Base-by-base conservation (phyloP, 225 moss, liverwort and hornwort species). In the Neckera pumila region DNA sequence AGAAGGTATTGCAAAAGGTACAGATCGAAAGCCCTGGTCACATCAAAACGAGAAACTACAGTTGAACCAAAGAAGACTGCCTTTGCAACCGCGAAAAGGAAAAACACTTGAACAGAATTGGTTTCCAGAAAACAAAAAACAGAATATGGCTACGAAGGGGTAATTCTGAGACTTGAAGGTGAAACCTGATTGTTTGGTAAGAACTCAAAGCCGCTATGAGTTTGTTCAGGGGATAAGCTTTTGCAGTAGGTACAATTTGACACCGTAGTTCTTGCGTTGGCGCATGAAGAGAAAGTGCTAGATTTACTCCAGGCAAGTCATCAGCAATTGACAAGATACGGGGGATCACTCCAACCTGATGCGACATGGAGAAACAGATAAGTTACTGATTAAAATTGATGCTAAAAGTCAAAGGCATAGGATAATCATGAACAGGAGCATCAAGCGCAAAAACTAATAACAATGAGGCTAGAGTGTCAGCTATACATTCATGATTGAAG, bases 221-320 rank as follows among this genome's bases (percentile, higher is more conserved):
- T 91, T 99, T 99, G 79, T 90, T 80, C 79, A 99, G 87, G 13
- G 92, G 92, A 92, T 96, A 99, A 66, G 98, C 98, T 94, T 92
- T 92, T 62, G 97, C 96, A 90, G 93, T 92, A 79, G 96, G 98
- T 47, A 99, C 96, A 90, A 99, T 97, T 90, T 96, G 96, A 85
- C 95, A 91, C 75, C 98, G 93, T 73, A 97, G 92, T 60, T 96
- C 97, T 92, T 99, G 98, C 26, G 96, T 97, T 56, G 96, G 96
- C 16, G 97, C 99, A 89, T 97, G 99, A 47, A 99, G 94, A 76
- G 99, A 99, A 85, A 99, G 95, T 87, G 99, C 99, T 92, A 99
- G 92, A 86, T 97, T 99, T 77, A 99, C 93, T 85, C 96, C 97
- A 83, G 97, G 99, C 89, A 99, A 90, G 81, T 99, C 99, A 92